Percentiles rank a stretch among this genome's conserved stretches.
phyloP scores from a whole-genome alignment of 352 stramenopile genomes.

The Pythium apleroticum region DNA sequence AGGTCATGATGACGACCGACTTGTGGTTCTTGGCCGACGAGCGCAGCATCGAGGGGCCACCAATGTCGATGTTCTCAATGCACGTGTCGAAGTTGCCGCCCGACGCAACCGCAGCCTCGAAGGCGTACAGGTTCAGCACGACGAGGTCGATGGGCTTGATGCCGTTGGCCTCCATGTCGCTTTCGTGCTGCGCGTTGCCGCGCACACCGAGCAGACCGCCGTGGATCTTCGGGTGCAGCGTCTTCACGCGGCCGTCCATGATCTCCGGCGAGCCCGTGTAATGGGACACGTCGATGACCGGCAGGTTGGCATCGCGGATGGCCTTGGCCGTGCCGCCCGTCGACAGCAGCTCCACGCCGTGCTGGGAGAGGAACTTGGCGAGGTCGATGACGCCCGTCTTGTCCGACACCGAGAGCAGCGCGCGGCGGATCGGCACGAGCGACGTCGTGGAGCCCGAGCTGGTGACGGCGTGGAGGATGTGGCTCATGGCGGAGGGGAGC shows the following conservation, averaged over 20 bases:
- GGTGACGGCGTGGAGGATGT: conserved; percentile 81
- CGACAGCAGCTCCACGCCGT: conserved; percentile 97
- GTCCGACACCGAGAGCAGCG: conserved; percentile 98
- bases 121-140: conserved; percentile 99
- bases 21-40: conserved; percentile 99
- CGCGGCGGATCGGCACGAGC: conserved; percentile 93
- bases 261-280: conserved; percentile 98
- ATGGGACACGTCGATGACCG: conserved; percentile 96
- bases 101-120: conserved; percentile 95
- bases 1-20: conserved; percentile 97
- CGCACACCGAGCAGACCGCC: conserved; percentile 97
- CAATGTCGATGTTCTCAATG: conserved; percentile 99
- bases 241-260: conserved; percentile 99
- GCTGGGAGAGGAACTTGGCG: conserved; percentile 90
- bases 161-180: conserved; percentile 95
- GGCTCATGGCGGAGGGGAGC: conserved; percentile 46
- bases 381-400: conserved; percentile 98
- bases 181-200: conserved; percentile 96
- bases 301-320: conserved; percentile 93
- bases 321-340: conserved; percentile 98
- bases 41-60: conserved; percentile 98
- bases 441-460: conserved; percentile 51
- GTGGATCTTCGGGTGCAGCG: conserved; percentile 99
- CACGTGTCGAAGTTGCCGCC: conserved; percentile 96
- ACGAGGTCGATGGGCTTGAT: conserved; percentile 99